These are phyloP conservation scores for Trametes elegans DNA, from an alignment of 768 basidiomycete genomes.

Conservation along the genomic window DNA sequence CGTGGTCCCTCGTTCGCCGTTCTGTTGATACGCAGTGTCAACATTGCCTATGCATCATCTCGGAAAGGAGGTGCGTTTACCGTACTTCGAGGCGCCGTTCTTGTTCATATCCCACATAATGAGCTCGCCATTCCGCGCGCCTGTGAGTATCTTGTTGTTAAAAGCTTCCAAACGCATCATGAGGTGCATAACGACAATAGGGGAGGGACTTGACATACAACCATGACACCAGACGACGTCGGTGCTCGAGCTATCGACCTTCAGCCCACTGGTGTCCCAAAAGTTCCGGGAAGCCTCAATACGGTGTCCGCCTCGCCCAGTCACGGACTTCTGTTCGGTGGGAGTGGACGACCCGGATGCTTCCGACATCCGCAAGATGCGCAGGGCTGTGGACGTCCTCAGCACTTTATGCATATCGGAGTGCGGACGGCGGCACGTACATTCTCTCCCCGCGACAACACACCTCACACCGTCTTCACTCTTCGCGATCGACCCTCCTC, in stretches of 20 bases:
- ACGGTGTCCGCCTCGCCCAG: conserved; percentile 60
- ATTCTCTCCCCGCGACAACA: conserved; percentile 78
- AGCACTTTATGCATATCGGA: conserved; percentile 43
- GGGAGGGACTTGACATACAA: conserved; percentile 17
- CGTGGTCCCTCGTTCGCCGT: conserved; percentile 67
- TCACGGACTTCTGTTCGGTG: conserved; percentile 48
- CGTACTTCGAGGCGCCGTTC: conserved; percentile 63
- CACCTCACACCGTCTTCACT: conserved; percentile 66
- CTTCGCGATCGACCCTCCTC: conserved; percentile 66
- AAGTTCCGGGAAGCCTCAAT: conserved; percentile 75
- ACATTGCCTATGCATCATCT: too few species aligned
- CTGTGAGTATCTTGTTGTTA: conserved; percentile 75
- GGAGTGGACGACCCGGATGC: conserved; percentile 33
- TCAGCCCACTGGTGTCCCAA: conserved; percentile 76
- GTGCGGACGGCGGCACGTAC: conserved; percentile 36
- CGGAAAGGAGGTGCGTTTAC: too few species aligned
- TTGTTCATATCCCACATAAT: conserved; percentile 82
- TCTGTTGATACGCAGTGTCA: too few species aligned
- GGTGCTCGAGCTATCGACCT: conserved; percentile 74
- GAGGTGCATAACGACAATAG: background rate
- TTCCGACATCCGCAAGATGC: conserved; percentile 50
- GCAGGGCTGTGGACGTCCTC: conserved; percentile 28
- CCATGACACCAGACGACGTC: conserved; percentile 81
- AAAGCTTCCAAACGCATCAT: conserved; percentile 44
- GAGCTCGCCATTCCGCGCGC: conserved; percentile 77